Conservation (phyloP, 495 filamentous ascomycete genomes). For the Aspergillus indologenus region DNA sequence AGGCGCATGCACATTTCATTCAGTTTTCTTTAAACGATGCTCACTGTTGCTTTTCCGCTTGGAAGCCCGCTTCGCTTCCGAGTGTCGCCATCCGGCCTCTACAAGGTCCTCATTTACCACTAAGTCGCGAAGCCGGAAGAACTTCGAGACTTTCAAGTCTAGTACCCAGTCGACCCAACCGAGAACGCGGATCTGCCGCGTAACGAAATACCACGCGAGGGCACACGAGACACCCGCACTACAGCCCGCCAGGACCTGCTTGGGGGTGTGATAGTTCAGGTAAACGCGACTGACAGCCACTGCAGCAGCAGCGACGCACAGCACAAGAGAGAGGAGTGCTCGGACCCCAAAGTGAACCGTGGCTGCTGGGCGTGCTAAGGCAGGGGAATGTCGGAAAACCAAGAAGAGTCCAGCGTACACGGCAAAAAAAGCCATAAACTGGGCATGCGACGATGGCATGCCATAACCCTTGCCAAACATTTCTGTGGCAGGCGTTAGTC, state of each 20-base stretch:
- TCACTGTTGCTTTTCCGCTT: slow-evolving; percentile 30
- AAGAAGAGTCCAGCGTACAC: slow-evolving; percentile 80
- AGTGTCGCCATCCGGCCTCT: slow-evolving; percentile 91
- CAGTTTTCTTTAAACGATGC: slow-evolving; percentile 24
- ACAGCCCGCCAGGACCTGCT: slow-evolving; percentile 79
- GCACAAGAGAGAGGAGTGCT: slow-evolving; percentile 51
- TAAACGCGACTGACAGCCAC: slow-evolving; percentile 85
- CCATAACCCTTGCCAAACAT: slow-evolving; percentile 92
- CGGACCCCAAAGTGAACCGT: slow-evolving; percentile 58
- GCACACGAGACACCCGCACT: slow-evolving; percentile 69
- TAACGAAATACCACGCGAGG: slow-evolving; percentile 73
- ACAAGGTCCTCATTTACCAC: slow-evolving; percentile 86
- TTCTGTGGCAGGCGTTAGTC: slow-evolving; percentile 42
- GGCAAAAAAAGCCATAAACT: slow-evolving; percentile 89
- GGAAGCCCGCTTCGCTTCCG: slow-evolving; percentile 58
- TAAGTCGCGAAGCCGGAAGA: slow-evolving; percentile 74
- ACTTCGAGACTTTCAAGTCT: slow-evolving; percentile 60
- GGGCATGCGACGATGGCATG: slow-evolving; percentile 97
- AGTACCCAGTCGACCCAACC: slow-evolving; percentile 70
- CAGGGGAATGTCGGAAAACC: slow-evolving; percentile 68
- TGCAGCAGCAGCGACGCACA: slow-evolving; percentile 56
- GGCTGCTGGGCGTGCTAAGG: slow-evolving; percentile 36
- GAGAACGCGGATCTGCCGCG: slow-evolving; percentile 56
- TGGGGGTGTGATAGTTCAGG: slow-evolving; percentile 86
- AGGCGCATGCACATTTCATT: slow-evolving; percentile 19